phyloP scores from a whole-genome alignment of 768 basidiomycete genomes.

The Lactifluus pinguis region DNA sequence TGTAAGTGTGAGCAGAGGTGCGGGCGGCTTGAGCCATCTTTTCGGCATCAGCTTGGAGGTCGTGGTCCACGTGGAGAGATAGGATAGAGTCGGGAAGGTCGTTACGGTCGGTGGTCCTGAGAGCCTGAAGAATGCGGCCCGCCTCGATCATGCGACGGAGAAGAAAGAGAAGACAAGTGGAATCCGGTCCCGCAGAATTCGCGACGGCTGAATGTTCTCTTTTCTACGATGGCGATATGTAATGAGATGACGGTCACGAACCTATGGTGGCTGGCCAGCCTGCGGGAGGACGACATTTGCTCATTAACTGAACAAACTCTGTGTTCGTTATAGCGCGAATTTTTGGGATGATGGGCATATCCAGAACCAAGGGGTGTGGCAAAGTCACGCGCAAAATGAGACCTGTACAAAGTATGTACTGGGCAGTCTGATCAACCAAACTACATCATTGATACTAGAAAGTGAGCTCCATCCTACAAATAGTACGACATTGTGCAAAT shows the following conservation, averaged over 20 bases:
- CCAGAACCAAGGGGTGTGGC: not conserved
- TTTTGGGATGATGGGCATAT: not conserved
- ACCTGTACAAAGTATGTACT: not conserved
- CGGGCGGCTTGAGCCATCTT: slow-evolving; percentile 46
- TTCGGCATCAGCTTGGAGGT: slow-evolving; percentile 49
- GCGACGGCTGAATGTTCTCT: slow-evolving; percentile 45
- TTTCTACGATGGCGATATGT: not conserved
- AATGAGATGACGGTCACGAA: slow-evolving; percentile 19
- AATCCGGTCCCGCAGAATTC: slow-evolving; percentile 79
- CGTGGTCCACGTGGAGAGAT: slow-evolving; percentile 63
- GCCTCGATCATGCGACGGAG: slow-evolving; percentile 29
- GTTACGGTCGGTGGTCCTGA: not conserved
- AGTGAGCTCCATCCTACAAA: slow-evolving; percentile 6
- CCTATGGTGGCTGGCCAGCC: slow-evolving; percentile 45
- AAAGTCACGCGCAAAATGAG: no score
- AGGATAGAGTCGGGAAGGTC: slow-evolving; percentile 24
- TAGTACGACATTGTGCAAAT: slow-evolving; percentile 27
- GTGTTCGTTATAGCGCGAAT: slow-evolving; percentile 10
- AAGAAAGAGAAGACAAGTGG: slow-evolving; percentile 67
- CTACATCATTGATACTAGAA: not conserved
- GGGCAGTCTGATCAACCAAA: not conserved
- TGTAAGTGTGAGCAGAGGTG: slow-evolving; percentile 32
- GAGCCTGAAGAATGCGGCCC: no score
- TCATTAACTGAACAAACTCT: slow-evolving; percentile 45
- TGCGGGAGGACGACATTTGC: slow-evolving; percentile 36